Percentiles rank a stretch among this genome's conserved stretches.
Conservation (phyloP, 495 filamentous ascomycete genomes). For the Sabuloglossum arenarium region DNA sequence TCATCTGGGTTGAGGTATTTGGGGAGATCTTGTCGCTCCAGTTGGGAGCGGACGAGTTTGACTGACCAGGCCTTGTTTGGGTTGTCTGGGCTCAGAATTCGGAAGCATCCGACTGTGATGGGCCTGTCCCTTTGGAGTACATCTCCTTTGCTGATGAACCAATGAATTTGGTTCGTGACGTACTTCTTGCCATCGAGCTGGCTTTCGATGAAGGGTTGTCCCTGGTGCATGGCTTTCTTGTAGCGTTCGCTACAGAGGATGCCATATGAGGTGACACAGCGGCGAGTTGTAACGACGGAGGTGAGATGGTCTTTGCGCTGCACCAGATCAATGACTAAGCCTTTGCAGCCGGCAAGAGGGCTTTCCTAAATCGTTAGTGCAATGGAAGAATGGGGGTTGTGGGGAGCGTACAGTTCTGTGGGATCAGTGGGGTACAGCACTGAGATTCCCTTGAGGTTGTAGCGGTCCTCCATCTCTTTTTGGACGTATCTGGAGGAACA, state of each 20-base stretch:
- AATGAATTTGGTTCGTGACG: background rate
- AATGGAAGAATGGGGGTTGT: background rate
- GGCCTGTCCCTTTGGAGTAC: background rate
- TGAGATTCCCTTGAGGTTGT: background rate
- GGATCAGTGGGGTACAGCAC: background rate
- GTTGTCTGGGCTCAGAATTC: background rate
- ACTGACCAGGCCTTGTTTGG: background rate
- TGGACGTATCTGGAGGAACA: background rate
- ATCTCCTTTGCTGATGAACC: background rate
- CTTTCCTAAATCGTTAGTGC: background rate
- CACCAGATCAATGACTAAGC: background rate
- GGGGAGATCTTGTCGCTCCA: too few species aligned
- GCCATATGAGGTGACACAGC: background rate
- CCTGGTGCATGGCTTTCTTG: background rate
- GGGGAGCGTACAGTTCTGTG: background rate
- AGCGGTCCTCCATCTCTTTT: background rate
- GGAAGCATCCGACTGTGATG: background rate
- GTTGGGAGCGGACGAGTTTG: too few species aligned
- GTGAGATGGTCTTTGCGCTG: background rate
- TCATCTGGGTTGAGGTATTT: too few species aligned
- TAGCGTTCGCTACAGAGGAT: background rate
- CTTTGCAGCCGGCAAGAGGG: background rate
- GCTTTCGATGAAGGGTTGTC: background rate
- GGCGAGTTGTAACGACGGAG: background rate
- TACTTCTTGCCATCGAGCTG: background rate